phyloP scores from a whole-genome alignment of 2,329 filamentous ascomycete genomes.

The Aspergillus persii region DNA sequence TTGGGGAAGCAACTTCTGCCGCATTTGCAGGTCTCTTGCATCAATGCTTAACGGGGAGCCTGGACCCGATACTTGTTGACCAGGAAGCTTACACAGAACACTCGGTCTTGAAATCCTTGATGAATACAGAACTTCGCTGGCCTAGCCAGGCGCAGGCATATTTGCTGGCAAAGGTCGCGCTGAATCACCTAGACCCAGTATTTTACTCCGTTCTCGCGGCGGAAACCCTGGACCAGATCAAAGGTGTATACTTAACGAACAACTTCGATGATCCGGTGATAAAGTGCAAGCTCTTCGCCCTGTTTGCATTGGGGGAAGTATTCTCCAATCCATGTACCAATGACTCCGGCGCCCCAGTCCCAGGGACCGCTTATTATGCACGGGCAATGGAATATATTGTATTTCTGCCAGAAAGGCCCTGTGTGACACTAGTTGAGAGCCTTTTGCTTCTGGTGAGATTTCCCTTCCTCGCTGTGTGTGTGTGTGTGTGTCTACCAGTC shows the following conservation, averaged over 20 bases:
- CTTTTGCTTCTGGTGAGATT: slow-evolving; percentile 33
- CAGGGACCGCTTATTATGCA: slow-evolving; percentile 41
- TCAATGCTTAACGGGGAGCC: slow-evolving; percentile 24
- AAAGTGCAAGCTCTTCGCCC: slow-evolving; percentile 41
- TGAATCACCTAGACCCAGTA: slow-evolving; percentile 28
- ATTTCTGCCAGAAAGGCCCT: slow-evolving; percentile 41
- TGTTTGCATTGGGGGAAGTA: slow-evolving; percentile 43
- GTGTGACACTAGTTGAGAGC: slow-evolving; percentile 41
- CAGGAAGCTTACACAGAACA: slow-evolving; percentile 25
- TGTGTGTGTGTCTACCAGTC: not conserved
- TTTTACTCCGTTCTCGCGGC: slow-evolving; percentile 33
- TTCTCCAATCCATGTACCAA: slow-evolving; percentile 34
- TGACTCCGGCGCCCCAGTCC: slow-evolving; percentile 24
- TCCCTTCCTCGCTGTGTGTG: not conserved
- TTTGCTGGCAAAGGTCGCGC: slow-evolving; percentile 28
- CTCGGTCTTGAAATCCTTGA: slow-evolving; percentile 5
- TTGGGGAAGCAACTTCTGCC: slow-evolving; percentile 34
- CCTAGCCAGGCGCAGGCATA: slow-evolving; percentile 28
- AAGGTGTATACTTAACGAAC: slow-evolving; percentile 27
- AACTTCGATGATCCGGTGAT: slow-evolving; percentile 26
- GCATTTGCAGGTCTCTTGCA: slow-evolving; percentile 34
- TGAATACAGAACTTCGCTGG: slow-evolving; percentile 22
- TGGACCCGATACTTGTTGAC: slow-evolving; percentile 21
- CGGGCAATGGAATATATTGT: slow-evolving; percentile 36
- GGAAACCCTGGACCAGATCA: slow-evolving; percentile 33